These are phyloP conservation scores for Cyberlindnera mississippiensis DNA, from an alignment of 805 yeast species.

Conservation along the genomic window DNA sequence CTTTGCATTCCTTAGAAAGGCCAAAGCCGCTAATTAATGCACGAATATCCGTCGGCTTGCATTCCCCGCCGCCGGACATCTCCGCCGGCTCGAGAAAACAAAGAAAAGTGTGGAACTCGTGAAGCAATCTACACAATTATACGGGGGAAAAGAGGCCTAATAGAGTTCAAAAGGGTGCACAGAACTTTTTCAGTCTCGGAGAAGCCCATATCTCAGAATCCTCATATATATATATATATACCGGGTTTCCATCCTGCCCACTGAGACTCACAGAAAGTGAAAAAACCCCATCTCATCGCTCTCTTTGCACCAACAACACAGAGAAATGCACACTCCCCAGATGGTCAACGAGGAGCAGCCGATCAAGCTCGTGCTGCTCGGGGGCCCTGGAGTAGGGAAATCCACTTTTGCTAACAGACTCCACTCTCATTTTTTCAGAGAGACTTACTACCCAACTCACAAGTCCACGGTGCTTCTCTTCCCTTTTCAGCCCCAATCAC, in stretches of 20 bases:
- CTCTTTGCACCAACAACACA: background rate
- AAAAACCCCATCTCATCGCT: background rate
- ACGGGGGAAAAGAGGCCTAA: background rate
- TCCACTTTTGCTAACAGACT: conserved; percentile 51
- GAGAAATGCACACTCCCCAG: background rate
- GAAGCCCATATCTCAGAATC: no score
- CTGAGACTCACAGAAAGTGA: no score
- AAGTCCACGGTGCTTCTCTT: conserved; percentile 56
- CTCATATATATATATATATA: no score
- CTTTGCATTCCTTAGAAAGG: no score
- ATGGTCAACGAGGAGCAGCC: conserved; percentile 33
- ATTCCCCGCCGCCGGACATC: conserved; percentile 1
- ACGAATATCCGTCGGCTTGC: no score
- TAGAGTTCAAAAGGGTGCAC: background rate
- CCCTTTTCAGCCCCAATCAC: conserved; percentile 44
- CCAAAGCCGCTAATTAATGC: no score
- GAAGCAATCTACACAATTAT: background rate
- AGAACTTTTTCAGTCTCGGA: background rate
- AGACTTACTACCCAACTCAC: conserved; percentile 72
- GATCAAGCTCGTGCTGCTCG: conserved; percentile 55
- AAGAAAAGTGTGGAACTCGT: background rate
- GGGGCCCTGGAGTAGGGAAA: conserved; percentile 58
- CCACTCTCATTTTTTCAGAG: conserved; percentile 47
- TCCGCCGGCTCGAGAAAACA: background rate
- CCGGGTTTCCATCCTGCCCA: no score